phyloP scores from a whole-genome alignment of 1,139 yeast species.

The Debaryomyces subglobosus region DNA sequence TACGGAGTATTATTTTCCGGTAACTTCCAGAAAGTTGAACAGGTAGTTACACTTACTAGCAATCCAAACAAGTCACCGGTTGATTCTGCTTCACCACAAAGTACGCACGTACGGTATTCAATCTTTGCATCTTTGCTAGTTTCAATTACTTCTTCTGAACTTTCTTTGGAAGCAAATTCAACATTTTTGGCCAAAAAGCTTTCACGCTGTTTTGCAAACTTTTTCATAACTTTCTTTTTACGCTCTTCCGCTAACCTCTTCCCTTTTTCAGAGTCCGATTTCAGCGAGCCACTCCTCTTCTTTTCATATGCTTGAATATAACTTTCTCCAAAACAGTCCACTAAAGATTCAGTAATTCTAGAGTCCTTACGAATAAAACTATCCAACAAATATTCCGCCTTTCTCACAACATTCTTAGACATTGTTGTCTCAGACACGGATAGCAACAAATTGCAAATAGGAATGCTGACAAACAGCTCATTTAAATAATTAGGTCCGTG shows the following conservation, averaged over 20 bases:
- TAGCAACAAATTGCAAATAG: conserved; percentile 58
- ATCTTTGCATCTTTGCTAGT: conserved; percentile 9
- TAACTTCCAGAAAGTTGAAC: conserved; percentile 52
- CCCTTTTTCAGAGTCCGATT: conserved; percentile 43
- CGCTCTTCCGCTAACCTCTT: conserved; percentile 44
- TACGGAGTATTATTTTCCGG: conserved; percentile 30
- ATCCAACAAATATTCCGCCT: conserved; percentile 61
- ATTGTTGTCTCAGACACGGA: conserved; percentile 53
- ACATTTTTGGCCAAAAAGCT: conserved; percentile 38
- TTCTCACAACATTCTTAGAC: conserved; percentile 49
- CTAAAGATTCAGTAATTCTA: conserved; percentile 51
- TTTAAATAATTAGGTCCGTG: conserved; percentile 44
- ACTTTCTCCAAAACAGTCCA: conserved; percentile 60
- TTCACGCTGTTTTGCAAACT: conserved; percentile 46
- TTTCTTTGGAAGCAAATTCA: conserved; percentile 18
- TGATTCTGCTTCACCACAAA: conserved; percentile 64
- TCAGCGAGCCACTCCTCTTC: conserved; percentile 24
- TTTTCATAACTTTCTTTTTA: conserved; percentile 42
- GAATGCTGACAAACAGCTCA: conserved; percentile 52
- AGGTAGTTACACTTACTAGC: conserved; percentile 42
- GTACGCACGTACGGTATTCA: conserved; percentile 53
- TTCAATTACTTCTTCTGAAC: conserved; percentile 14
- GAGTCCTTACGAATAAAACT: conserved; percentile 50
- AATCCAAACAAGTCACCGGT: conserved; percentile 53
- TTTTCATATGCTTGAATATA: conserved; percentile 47